Evolutionary conservation across 225 moss, liverwort and hornwort genomes (phyloP).

Genomic region (Rhytidiadelphus loreus): DNA sequence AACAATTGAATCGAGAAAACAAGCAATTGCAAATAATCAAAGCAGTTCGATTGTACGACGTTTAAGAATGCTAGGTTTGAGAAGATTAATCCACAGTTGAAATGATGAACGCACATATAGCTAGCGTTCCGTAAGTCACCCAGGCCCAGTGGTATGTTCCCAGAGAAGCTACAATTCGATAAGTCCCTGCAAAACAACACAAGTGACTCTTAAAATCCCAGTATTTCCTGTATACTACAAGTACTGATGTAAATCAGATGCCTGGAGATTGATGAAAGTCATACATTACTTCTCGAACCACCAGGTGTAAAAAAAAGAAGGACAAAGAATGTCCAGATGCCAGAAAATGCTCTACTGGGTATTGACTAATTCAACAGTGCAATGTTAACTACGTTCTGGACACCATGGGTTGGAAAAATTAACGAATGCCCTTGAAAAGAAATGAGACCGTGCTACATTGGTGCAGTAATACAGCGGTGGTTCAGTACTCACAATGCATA

Average conservation of each 20-base stretch:
- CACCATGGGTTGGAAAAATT: neutral
- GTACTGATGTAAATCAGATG: neutral
- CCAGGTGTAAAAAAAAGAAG: neutral
- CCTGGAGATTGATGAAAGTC: neutral
- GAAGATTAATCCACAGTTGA: neutral
- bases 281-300: neutral
- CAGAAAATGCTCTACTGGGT: neutral
- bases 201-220: neutral
- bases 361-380: neutral
- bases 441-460: neutral
- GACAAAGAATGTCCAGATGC: neutral
- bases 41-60: neutral
- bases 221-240: neutral
- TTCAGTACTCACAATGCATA: slow-evolving; percentile 25
- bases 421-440: neutral
- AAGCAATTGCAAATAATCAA: neutral
- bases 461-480: neutral
- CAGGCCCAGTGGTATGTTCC: slow-evolving; percentile 15
- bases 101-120: slow-evolving; percentile 15
- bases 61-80: neutral
- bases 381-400: too few relatives aligned
- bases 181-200: slow-evolving; percentile 24
- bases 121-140: slow-evolving; percentile 17
- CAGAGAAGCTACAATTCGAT: slow-evolving; percentile 42
- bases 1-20: neutral